These are phyloP conservation scores for Colletotrichum filicis DNA, from an alignment of 2,329 filamentous ascomycete genomes.

Conservation along the genomic window DNA sequence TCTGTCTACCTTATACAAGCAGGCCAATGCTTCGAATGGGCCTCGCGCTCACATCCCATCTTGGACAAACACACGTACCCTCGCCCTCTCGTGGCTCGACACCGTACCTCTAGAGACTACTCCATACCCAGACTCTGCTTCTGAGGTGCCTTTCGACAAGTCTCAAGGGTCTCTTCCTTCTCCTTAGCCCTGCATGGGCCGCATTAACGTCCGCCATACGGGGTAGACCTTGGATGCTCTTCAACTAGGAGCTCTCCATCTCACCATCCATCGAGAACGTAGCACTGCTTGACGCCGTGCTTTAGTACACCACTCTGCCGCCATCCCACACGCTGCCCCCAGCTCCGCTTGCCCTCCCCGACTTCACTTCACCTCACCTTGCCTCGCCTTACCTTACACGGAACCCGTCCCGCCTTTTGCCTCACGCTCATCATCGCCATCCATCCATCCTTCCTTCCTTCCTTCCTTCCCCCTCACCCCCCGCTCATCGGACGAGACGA, in stretches of 20 bases:
- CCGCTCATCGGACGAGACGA: slow-evolving; percentile 20
- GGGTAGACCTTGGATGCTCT: slow-evolving; percentile 31
- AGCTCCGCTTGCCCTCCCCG: not conserved
- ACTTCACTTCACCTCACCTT: slow-evolving; percentile 6
- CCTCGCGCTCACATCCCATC: slow-evolving; percentile 27
- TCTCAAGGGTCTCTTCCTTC: slow-evolving; percentile 18
- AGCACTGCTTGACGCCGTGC: slow-evolving; percentile 1
- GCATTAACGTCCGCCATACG: slow-evolving; percentile 27
- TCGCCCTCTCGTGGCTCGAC: slow-evolving; percentile 20
- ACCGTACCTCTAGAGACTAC: not conserved
- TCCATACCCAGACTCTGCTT: slow-evolving; percentile 10
- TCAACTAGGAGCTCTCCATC: slow-evolving; percentile 13
- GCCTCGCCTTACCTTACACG: slow-evolving; percentile 20
- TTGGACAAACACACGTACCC: slow-evolving; percentile 28
- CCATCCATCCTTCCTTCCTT: slow-evolving; percentile 1
- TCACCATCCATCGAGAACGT: not conserved
- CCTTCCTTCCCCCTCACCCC: slow-evolving; percentile 2
- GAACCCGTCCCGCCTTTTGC: not conserved
- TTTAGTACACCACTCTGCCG: not conserved
- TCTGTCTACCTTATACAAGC: not conserved
- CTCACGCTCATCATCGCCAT: slow-evolving; percentile 20
- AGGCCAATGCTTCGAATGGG: slow-evolving; percentile 26
- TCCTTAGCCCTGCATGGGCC: slow-evolving; percentile 33
- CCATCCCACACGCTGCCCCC: not conserved
- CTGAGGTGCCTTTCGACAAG: not conserved